phyloP scores from a whole-genome alignment of 345 rosid genomes.

The Passiflora organensis region DNA sequence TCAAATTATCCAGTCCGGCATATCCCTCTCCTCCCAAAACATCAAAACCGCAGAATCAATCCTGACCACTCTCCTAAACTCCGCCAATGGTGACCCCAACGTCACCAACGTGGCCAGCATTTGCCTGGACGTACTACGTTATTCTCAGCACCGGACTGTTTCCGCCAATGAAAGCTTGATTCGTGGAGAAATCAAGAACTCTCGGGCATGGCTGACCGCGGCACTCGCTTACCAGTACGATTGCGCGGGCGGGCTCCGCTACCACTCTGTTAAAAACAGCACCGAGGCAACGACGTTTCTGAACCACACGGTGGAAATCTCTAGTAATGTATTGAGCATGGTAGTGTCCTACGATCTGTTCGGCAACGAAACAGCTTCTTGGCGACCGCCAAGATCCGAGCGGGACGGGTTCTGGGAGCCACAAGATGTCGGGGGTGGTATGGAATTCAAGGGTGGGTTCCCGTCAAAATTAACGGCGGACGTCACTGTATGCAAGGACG shows the following conservation, averaged over 20 bases:
- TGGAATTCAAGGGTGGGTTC: slow-evolving; percentile 27
- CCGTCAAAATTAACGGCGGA: slow-evolving; percentile 41
- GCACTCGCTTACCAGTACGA: slow-evolving; percentile 65
- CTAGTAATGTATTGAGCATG: slow-evolving; percentile 75
- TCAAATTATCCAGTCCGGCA: slow-evolving; percentile 58
- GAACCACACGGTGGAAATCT: slow-evolving; percentile 33
- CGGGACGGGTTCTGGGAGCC: slow-evolving; percentile 48
- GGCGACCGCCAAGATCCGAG: slow-evolving; percentile 69
- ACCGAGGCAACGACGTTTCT: slow-evolving; percentile 52
- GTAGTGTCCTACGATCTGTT: slow-evolving; percentile 49
- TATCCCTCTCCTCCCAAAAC: slow-evolving; percentile 44
- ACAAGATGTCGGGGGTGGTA: background rate
- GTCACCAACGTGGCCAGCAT: slow-evolving; percentile 46
- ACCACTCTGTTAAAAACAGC: slow-evolving; percentile 39
- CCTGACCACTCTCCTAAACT: slow-evolving; percentile 43
- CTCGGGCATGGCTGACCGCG: slow-evolving; percentile 76
- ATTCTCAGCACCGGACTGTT: slow-evolving; percentile 45
- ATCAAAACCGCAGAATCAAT: slow-evolving; percentile 44
- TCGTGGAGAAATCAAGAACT: slow-evolving; percentile 49
- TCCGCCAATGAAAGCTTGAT: slow-evolving; percentile 31
- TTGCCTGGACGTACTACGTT: slow-evolving; percentile 46
- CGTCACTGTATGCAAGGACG: slow-evolving; percentile 60
- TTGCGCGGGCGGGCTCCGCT: slow-evolving; percentile 51
- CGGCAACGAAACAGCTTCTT: slow-evolving; percentile 39
- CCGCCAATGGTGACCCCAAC: slow-evolving; percentile 49